Evolutionary conservation across 805 yeast genomes (phyloP).

Genomic region (Hanseniaspora taiwanica): DNA sequence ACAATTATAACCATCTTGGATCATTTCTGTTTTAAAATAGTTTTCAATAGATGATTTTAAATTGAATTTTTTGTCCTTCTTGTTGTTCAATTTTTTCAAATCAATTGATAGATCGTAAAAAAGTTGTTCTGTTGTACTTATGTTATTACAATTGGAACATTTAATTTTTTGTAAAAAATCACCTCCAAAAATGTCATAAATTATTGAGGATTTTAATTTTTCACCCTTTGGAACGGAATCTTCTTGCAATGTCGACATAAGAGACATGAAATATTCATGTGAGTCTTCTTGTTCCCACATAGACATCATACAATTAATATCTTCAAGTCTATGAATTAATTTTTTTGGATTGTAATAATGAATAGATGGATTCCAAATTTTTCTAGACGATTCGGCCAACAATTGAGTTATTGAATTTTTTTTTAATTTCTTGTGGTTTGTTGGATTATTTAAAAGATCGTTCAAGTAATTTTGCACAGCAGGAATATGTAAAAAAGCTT

Average conservation of each 20-base stretch:
- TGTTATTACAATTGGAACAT: constrained; percentile 70
- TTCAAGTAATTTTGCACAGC: constrained; percentile 73
- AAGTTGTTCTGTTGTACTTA: constrained; percentile 81
- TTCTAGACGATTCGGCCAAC: constrained; percentile 53
- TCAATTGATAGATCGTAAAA: constrained; percentile 86
- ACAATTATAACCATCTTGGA: constrained; percentile 74
- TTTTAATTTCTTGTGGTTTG: constrained; percentile 22
- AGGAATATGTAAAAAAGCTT: constrained; percentile 81
- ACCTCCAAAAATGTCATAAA: constrained; percentile 94
- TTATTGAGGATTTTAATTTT: constrained; percentile 65
- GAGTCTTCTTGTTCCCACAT: constrained; percentile 98
- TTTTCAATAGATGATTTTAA: constrained; percentile 65
- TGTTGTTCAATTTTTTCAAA: constrained; percentile 40
- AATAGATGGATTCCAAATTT: constrained; percentile 52
- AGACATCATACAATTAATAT: constrained; percentile 90
- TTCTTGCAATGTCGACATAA: constrained; percentile 78
- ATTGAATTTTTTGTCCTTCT: constrained; percentile 32
- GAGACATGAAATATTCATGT: constrained; percentile 92
- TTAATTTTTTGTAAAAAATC: constrained; percentile 70
- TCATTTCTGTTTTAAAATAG: constrained; percentile 71
- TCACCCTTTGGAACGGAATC: constrained; percentile 86
- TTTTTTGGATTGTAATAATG: constrained; percentile 53
- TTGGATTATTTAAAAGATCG: constrained; percentile 7
- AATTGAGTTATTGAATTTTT: constrained; percentile 49
- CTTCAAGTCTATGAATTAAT: constrained; percentile 57